phyloP scores from a whole-genome alignment of 1,139 yeast genomes.

The Barnettozyma hawaiiensis region DNA sequence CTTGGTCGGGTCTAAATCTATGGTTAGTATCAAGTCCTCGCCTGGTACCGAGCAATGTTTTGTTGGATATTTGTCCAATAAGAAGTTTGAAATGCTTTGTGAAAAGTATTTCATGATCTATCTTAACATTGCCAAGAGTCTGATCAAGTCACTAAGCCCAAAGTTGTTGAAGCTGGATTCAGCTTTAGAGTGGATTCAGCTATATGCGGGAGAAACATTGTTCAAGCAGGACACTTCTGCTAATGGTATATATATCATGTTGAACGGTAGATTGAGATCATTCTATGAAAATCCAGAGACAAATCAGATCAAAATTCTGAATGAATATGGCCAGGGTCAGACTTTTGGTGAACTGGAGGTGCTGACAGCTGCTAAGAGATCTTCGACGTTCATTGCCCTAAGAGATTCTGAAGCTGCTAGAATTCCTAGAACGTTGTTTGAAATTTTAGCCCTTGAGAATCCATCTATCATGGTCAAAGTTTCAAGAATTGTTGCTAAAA shows the following conservation, averaged over 20 bases:
- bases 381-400: constrained; percentile 74
- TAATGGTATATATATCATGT: constrained; percentile 84
- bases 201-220: constrained; percentile 75
- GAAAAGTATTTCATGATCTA: constrained; percentile 76
- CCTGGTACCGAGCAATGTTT: constrained; percentile 40
- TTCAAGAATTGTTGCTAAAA: constrained; percentile 78
- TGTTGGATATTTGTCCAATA: constrained; percentile 67
- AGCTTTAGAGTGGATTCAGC: constrained; percentile 92
- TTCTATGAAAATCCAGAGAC: constrained; percentile 29
- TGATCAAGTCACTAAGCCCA: constrained; percentile 61
- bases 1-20: constrained; percentile 71
- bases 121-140: constrained; percentile 67
- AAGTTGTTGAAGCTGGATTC: constrained; percentile 74
- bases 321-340: constrained; percentile 91
- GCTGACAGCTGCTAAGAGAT: constrained; percentile 72
- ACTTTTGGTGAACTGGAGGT: constrained; percentile 95
- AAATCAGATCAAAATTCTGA: constrained; percentile 41
- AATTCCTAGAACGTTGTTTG: constrained; percentile 85
- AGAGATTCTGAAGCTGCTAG: constrained; percentile 92
- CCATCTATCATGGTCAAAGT: constrained; percentile 91
- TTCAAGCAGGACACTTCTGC: constrained; percentile 84
- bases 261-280: constrained; percentile 85
- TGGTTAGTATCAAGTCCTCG: constrained; percentile 55
- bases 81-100: constrained; percentile 55
- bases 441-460: constrained; percentile 72